Conservation (phyloP, 805 yeast genomes). For the Nakazawaea ambrosiae region DNA sequence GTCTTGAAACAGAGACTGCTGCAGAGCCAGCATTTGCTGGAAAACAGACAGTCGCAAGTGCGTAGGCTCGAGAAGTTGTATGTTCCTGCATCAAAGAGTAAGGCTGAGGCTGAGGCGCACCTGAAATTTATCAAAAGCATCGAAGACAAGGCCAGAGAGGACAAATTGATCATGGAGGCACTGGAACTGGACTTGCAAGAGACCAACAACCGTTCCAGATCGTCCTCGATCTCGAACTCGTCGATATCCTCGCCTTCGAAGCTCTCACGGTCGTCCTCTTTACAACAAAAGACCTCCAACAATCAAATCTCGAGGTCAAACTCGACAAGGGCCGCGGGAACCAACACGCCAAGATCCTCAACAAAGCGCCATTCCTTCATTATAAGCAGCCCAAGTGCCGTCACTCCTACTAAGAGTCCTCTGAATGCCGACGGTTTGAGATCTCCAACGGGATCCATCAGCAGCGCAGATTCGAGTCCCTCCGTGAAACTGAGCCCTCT, state of each 20-base stretch:
- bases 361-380: constrained; percentile 3
- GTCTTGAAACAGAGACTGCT: constrained; percentile 7
- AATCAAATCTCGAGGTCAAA: neutral
- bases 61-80: constrained; percentile 18
- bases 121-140: constrained; percentile 18
- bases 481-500: neutral
- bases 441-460: neutral
- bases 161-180: constrained; percentile 16
- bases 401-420: constrained; percentile 1
- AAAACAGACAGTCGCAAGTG: constrained; percentile 2
- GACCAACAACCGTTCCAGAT: constrained; percentile 13
- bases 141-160: constrained; percentile 19
- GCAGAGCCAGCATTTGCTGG: constrained; percentile 1
- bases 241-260: constrained; percentile 9
- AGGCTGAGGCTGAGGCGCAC: constrained; percentile 19
- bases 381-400: neutral
- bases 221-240: constrained; percentile 12
- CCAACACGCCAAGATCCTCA: neutral
- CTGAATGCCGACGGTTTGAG: neutral
- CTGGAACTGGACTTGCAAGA: constrained; percentile 15
- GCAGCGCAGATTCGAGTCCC: neutral
- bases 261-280: constrained; percentile 1
- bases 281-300: neutral
- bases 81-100: constrained; percentile 18
- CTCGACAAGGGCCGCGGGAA: neutral